These are phyloP conservation scores for Kodamaea leandrae DNA, from an alignment of 805 yeast species.

Conservation along the genomic window DNA sequence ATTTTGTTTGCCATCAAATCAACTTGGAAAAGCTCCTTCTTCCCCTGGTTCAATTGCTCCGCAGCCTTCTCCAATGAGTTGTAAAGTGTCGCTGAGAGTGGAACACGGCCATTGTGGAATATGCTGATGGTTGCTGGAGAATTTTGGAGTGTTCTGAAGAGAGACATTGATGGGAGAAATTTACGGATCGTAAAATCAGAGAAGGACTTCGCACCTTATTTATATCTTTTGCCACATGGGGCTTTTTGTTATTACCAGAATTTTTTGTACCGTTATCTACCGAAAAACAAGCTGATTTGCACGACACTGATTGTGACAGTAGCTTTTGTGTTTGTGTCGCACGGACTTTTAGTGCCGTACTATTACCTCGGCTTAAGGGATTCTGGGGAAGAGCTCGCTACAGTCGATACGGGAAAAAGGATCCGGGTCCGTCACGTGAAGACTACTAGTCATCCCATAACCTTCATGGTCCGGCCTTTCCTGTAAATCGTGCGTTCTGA, in stretches of 20 bases:
- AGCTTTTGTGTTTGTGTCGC: not conserved
- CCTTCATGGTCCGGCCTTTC: too few species aligned
- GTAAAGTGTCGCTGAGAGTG: conserved; percentile 31
- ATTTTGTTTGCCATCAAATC: conserved; percentile 38
- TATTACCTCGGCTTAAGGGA: conserved; percentile 1
- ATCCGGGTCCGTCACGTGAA: not conserved
- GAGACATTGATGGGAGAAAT: conserved; percentile 26
- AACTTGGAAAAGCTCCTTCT: conserved; percentile 29
- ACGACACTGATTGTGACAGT: too few species aligned
- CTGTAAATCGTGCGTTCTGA: too few species aligned
- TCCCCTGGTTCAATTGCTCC: conserved; percentile 27
- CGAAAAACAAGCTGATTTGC: not conserved
- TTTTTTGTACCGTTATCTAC: conserved; percentile 3
- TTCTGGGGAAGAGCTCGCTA: not conserved
- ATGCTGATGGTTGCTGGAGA: conserved; percentile 42
- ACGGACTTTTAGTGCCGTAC: conserved; percentile 4
- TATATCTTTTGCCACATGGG: conserved; percentile 4
- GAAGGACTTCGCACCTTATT: not conserved
- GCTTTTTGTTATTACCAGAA: not conserved
- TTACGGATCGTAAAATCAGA: not conserved
- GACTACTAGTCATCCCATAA: not conserved
- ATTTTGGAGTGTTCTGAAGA: conserved; percentile 41
- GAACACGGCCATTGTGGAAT: conserved; percentile 38
- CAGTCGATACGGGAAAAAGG: not conserved
- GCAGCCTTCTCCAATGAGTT: conserved; percentile 31